Evolutionary conservation across 768 basidiomycete genomes (phyloP).

Genomic region (Boletus rubropictus): DNA sequence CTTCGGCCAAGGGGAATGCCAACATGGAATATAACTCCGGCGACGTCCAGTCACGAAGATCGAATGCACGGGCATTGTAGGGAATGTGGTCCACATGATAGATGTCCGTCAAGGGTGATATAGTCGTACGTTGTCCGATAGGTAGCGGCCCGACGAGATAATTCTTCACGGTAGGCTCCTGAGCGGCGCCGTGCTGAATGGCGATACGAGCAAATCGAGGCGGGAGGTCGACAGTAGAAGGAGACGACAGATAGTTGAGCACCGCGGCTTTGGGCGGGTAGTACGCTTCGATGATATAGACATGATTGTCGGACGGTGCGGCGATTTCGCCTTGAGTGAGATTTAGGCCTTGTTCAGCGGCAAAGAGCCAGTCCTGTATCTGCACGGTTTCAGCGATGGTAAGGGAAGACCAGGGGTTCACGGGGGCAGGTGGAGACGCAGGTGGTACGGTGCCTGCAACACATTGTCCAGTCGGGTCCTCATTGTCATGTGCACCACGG

Average conservation of each 20-base stretch:
- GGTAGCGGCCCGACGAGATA: conserved; percentile 59
- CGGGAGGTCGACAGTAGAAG: conserved; percentile 26
- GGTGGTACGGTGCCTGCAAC: conserved; percentile 24
- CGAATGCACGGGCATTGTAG: conserved; percentile 45
- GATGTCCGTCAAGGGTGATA: conserved; percentile 43
- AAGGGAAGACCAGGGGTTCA: conserved; percentile 51
- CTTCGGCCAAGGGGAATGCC: conserved; percentile 35
- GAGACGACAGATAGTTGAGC: conserved; percentile 40
- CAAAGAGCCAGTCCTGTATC: conserved; percentile 43
- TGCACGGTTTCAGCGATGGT: conserved; percentile 38
- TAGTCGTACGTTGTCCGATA: conserved; percentile 32
- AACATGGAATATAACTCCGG: conserved; percentile 28
- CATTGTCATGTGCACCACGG: not conserved
- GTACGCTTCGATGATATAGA: conserved; percentile 46
- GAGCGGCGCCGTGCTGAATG: conserved; percentile 43
- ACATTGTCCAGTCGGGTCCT: conserved; percentile 31
- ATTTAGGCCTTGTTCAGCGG: conserved; percentile 40
- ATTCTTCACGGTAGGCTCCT: conserved; percentile 42
- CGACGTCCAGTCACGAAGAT: conserved; percentile 19
- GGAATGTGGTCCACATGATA: conserved; percentile 51
- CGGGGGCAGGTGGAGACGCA: conserved; percentile 38
- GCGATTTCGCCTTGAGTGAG: conserved; percentile 36
- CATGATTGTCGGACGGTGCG: conserved; percentile 41
- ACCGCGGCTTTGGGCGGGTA: conserved; percentile 45
- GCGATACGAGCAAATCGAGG: conserved; percentile 43